Conservation (phyloP, 1,284 basidiomycete genomes). For the Sutorius eximius region DNA sequence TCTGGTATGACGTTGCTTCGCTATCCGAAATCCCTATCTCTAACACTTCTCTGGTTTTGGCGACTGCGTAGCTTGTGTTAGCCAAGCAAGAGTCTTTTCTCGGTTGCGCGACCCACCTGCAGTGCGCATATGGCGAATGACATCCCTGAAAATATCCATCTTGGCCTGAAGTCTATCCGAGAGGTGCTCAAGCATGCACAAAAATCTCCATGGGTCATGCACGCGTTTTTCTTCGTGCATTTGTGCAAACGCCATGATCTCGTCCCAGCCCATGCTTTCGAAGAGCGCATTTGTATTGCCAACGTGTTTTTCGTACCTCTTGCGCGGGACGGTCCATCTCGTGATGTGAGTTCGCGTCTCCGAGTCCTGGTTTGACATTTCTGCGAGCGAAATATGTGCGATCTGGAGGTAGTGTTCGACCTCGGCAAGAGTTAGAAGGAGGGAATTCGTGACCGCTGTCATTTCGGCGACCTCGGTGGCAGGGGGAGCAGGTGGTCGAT, state of each 20-base stretch:
- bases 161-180: background rate
- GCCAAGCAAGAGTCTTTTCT: background rate
- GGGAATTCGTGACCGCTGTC: background rate
- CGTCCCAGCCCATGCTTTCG: background rate
- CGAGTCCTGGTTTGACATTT: background rate
- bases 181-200: slow-evolving; percentile 3
- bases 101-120: background rate
- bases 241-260: background rate
- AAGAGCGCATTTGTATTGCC: background rate
- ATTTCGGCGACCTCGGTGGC: background rate
- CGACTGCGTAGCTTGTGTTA: background rate
- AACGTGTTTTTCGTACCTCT: background rate
- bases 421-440: background rate
- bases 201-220: background rate
- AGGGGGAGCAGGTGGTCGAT: too few relatives aligned
- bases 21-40: background rate
- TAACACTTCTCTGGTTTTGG: background rate
- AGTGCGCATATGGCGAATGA: background rate
- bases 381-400: background rate
- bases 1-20: background rate
- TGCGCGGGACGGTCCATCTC: background rate
- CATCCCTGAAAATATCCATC: background rate
- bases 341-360: background rate
- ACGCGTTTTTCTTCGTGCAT: background rate
- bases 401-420: background rate